A percentile compares a stretch with the other conserved stretches of the same genome.
These are phyloP conservation scores for Capronia americana DNA, from an alignment of 2,329 filamentous ascomycete genomes.

Conservation along the genomic window DNA sequence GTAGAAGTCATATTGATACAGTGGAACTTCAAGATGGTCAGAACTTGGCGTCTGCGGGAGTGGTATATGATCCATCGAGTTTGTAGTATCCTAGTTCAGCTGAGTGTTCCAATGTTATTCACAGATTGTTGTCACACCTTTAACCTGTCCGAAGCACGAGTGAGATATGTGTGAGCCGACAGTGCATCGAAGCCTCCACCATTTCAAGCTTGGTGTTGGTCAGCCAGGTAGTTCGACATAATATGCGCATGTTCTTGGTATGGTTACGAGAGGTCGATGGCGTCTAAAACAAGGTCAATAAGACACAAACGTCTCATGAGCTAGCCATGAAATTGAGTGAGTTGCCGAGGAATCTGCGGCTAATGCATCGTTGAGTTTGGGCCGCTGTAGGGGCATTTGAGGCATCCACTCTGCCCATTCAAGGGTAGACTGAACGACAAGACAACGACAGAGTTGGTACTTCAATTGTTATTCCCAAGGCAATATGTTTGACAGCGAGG, in stretches of 20 bases:
- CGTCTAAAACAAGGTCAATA: background rate
- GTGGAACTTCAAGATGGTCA: background rate
- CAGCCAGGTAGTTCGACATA: background rate
- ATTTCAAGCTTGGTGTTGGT: background rate
- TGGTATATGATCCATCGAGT: background rate
- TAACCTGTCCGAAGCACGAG: background rate
- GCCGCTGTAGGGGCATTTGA: background rate
- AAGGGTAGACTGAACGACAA: background rate
- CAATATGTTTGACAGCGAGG: background rate
- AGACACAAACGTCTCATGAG: background rate
- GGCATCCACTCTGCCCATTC: background rate
- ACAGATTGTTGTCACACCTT: background rate
- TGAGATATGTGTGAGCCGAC: background rate
- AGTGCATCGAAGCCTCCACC: background rate
- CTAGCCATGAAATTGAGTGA: background rate
- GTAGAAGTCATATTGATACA: background rate
- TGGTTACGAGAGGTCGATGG: background rate
- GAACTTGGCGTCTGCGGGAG: background rate
- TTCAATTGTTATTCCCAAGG: background rate
- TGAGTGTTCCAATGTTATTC: background rate
- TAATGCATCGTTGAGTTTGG: background rate
- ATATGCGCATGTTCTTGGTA: background rate
- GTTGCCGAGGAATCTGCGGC: background rate
- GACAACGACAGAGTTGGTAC: background rate
- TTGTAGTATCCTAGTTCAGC: background rate